Conservation (phyloP, 169 alveolate species). For the Babesia bigemina region DNA sequence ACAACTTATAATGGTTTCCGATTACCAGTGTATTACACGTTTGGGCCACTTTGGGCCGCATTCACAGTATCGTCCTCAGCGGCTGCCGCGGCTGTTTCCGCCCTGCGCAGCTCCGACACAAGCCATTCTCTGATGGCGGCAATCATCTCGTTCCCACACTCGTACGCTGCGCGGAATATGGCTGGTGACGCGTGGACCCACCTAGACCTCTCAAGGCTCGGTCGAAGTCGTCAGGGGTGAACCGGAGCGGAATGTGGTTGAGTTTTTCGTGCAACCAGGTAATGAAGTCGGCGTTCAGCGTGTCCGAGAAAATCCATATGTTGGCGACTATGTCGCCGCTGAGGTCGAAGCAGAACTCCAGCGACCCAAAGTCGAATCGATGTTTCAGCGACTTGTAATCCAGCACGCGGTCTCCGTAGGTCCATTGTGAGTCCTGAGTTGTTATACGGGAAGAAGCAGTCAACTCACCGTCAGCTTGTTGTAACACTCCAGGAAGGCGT, state of each 20-base stretch:
- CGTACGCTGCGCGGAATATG: conserved; percentile 10
- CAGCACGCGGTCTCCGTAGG: conserved; percentile 44
- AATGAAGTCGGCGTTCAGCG: conserved; percentile 71
- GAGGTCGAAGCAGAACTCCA: conserved; percentile 59
- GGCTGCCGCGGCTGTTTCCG: not conserved
- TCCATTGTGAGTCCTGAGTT: conserved; percentile 59
- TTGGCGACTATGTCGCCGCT: conserved; percentile 31
- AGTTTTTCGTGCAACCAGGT: conserved; percentile 38
- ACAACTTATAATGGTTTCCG: conserved; percentile 13
- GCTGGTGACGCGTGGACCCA: not conserved
- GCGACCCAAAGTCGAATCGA: conserved; percentile 63
- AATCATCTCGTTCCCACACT: conserved; percentile 12
- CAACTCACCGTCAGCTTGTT: conserved; percentile 45
- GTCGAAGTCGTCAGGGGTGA: conserved; percentile 14
- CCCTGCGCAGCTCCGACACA: conserved; percentile 7
- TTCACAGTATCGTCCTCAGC: not conserved
- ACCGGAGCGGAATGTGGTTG: conserved; percentile 24
- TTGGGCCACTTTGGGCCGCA: not conserved
- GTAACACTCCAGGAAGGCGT: conserved; percentile 42
- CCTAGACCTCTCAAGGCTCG: conserved; percentile 19
- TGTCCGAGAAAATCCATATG: conserved; percentile 72
- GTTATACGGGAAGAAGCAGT: not conserved
- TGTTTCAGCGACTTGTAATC: conserved; percentile 32
- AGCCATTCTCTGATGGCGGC: conserved; percentile 36
- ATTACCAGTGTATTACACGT: conserved; percentile 9